Evolutionary conservation across 2,329 filamentous ascomycete genomes (phyloP).

Genomic region (Aspergillus nomiae): DNA sequence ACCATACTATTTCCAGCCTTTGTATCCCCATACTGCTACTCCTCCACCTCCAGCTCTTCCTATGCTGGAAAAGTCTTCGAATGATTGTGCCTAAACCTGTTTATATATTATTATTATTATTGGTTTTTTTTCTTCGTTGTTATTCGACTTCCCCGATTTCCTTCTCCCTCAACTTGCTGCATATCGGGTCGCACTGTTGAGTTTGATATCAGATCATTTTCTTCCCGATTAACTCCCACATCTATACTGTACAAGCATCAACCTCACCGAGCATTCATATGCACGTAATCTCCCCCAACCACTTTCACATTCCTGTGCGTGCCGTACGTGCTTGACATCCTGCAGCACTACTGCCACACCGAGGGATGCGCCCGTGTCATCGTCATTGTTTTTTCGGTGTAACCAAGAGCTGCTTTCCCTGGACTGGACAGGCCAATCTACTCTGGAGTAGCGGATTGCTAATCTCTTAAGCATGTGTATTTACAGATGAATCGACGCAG

Average conservation of each 20-base stretch:
- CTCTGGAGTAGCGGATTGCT: constrained; percentile 37
- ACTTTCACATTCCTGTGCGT: constrained; percentile 8
- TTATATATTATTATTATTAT: constrained; percentile 23
- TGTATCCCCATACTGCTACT: constrained; percentile 17
- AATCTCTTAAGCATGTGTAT: constrained; percentile 39
- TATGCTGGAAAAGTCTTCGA: constrained; percentile 22
- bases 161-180: background rate
- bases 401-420: constrained; percentile 33
- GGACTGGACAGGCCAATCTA: constrained; percentile 32
- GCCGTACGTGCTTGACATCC: constrained; percentile 18
- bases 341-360: constrained; percentile 32
- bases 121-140: background rate
- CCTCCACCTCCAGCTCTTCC: constrained; percentile 1
- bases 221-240: constrained; percentile 1
- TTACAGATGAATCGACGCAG: constrained; percentile 41
- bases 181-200: background rate
- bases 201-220: constrained; percentile 6
- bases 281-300: constrained; percentile 6
- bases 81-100: constrained; percentile 28
- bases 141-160: background rate
- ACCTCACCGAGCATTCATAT: constrained; percentile 2
- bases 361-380: constrained; percentile 42
- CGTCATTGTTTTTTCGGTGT: constrained; percentile 34
- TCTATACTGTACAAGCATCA: constrained; percentile 7
- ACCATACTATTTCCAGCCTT: constrained; percentile 25